A percentile compares a stretch with the other conserved stretches of the same genome.
Conservation (phyloP, 176 grass and related monocot genomes). For the Eleusine indica region DNA sequence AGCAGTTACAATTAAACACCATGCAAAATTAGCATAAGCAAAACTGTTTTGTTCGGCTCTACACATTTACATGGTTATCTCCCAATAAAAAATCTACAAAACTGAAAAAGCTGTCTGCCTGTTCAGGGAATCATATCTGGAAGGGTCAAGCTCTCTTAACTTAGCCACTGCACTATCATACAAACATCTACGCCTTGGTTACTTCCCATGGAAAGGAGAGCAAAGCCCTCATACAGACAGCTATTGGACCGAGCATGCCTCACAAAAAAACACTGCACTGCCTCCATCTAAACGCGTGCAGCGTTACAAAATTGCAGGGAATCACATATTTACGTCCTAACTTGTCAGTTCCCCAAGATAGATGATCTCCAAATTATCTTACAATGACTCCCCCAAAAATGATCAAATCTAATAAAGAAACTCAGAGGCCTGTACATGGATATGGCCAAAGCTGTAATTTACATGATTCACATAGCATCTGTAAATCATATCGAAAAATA, state of each 20-base stretch:
- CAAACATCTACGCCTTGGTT: constrained; percentile 33
- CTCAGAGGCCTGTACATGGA: constrained; percentile 53
- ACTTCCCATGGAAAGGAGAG: too few relatives aligned
- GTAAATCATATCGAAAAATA: constrained; percentile 15
- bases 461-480: constrained; percentile 65
- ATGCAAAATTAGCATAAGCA: constrained; percentile 21
- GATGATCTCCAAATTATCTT: constrained; percentile 40
- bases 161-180: constrained; percentile 44
- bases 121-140: background rate
- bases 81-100: constrained; percentile 32
- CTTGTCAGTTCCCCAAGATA: constrained; percentile 10
- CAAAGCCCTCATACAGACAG: too few relatives aligned
- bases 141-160: background rate
- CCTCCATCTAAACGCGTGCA: constrained; percentile 48
- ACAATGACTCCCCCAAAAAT: constrained; percentile 32
- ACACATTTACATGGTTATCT: constrained; percentile 48
- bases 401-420: constrained; percentile 57
- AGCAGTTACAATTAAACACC: background rate
- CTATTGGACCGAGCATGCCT: constrained; percentile 32
- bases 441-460: constrained; percentile 53
- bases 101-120: background rate
- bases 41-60: constrained; percentile 33
- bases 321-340: constrained; percentile 22
- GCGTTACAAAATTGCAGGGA: constrained; percentile 68
- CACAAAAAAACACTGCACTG: constrained; percentile 48